Base-by-base conservation (phyloP, 441 rosid genomes). In the Gossypium davidsonii region DNA sequence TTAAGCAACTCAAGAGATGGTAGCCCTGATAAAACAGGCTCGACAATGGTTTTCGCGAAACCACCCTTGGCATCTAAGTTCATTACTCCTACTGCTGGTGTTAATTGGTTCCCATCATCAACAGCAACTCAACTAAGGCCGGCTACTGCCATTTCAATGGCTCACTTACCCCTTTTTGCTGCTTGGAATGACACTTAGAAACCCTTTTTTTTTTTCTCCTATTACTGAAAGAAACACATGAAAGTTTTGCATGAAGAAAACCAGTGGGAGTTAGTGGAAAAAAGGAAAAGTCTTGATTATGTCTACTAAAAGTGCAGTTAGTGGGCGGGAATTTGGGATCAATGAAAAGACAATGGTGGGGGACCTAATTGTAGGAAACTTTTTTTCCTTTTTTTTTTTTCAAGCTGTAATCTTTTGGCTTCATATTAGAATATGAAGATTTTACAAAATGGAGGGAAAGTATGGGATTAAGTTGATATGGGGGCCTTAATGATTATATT, bases 121-220 rank as follows among this genome's bases (percentile, higher is more conserved):
- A 62, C 83, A 65, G 66, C 95, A 28, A 42, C 66, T 11, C 63
- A 11, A 60, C 25, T 83, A 20, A 80, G 88, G 85, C 76, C 91
- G 42, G 73, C 81, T 10, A 77, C 87, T 1, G 74, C 87, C 31
- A 21, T 23, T 57, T 71, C 93, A 57, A 74, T 90, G 83, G 73
- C 92, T 64, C 92, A 86, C 76, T 81, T 89, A 71, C 96, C 93
- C 4, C 76, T 91, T 58, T 91, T 91, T 69, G 90, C 94, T 34
- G 84, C 96, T 2, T 86, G 94, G 96, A 88, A 31, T 18, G 96
- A 91, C 20, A 75, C 90, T 77, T 91, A 58, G 15, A 67, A 76
- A 60, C 10, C 63, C 10, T 15, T 12, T 14, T 7, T 14, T 7
- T 14, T 39, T 25, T 10, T 23, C 59, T 8, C n/a, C 23, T 25